phyloP scores from a whole-genome alignment of 495 filamentous ascomycete genomes.

The Corynascus novoguineensis region DNA sequence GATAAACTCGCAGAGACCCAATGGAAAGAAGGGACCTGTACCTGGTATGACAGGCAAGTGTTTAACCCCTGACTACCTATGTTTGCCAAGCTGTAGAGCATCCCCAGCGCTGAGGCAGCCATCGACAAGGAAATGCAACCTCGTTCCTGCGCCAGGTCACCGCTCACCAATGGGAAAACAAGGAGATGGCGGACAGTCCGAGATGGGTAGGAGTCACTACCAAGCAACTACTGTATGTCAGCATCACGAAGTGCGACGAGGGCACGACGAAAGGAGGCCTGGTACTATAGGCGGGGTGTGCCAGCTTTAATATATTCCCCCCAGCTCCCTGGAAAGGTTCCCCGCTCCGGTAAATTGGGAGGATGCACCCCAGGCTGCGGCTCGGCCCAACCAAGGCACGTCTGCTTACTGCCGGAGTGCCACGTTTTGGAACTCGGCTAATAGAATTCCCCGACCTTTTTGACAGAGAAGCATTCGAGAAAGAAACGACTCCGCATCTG shows the following conservation, averaged over 20 bases:
- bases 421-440: conserved; percentile 11
- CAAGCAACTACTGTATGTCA: not conserved
- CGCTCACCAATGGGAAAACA: not conserved
- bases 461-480: not conserved
- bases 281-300: not conserved
- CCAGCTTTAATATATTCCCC: conserved; percentile 7
- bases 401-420: conserved; percentile 1
- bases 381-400: conserved; percentile 18
- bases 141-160: not conserved
- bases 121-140: not conserved
- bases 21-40: no score
- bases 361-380: conserved; percentile 11
- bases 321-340: conserved; percentile 7
- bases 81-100: no score
- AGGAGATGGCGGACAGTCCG: not conserved
- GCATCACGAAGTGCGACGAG: not conserved
- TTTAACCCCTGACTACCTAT: no score
- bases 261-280: not conserved
- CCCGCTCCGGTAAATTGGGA: conserved; percentile 13
- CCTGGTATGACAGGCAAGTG: no score
- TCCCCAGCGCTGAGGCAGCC: not conserved
- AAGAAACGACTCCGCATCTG: conserved; percentile 16
- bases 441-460: conserved; percentile 1
- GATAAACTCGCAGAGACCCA: no score
- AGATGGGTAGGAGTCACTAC: not conserved